Conservation (phyloP, 352 stramenopile genomes). For the Sclerospora graminicola region DNA sequence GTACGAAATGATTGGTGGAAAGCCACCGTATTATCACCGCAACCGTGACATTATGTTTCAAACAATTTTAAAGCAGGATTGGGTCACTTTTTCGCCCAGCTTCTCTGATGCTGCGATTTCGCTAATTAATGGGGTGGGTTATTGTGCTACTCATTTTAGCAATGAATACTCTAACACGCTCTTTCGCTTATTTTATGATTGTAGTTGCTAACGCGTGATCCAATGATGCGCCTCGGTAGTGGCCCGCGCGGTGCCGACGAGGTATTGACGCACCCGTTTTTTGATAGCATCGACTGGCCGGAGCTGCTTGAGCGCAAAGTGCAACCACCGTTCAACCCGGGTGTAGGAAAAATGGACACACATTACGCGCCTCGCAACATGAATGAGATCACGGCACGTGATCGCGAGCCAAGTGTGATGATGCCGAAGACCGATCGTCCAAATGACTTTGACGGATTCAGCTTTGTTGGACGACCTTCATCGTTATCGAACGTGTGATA, state of each 20-base stretch:
- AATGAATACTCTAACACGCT: neutral
- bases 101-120: conserved; percentile 85
- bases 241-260: conserved; percentile 83
- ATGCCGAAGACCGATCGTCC: conserved; percentile 39
- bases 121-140: conserved; percentile 88
- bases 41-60: conserved; percentile 90
- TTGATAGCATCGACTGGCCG: conserved; percentile 86
- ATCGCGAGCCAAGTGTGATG: conserved; percentile 70
- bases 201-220: conserved; percentile 94
- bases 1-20: conserved; percentile 94
- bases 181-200: conserved; percentile 12
- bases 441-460: conserved; percentile 87
- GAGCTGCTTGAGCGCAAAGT: conserved; percentile 78
- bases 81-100: conserved; percentile 92
- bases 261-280: conserved; percentile 88
- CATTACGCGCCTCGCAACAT: conserved; percentile 79
- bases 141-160: neutral
- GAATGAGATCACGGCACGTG: conserved; percentile 83
- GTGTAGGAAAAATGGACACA: conserved; percentile 80
- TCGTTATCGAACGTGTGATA: conserved; percentile 46
- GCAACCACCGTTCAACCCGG: conserved; percentile 80
- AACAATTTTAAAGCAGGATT: conserved; percentile 87
- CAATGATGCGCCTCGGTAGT: conserved; percentile 90
- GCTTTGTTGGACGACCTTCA: conserved; percentile 82
- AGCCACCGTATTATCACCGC: conserved; percentile 85